A percentile compares a stretch with the other conserved stretches of the same genome.
Evolutionary conservation across 805 yeast species (phyloP).

Genomic region (Saturnispora mendoncae): DNA sequence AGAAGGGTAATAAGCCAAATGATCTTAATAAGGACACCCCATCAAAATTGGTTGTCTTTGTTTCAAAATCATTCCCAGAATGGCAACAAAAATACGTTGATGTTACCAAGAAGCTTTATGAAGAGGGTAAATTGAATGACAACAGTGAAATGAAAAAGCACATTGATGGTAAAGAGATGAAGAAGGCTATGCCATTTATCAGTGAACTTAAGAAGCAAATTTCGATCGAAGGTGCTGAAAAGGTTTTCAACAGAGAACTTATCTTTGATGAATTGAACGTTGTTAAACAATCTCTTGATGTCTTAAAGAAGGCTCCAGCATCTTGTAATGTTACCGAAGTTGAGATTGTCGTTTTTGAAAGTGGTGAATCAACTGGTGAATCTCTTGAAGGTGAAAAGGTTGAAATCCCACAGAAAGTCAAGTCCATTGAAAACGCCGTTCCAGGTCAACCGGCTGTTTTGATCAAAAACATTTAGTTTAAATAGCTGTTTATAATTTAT

Average conservation of each 20-base stretch:
- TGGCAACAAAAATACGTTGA: slow-evolving; percentile 56
- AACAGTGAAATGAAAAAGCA: slow-evolving; percentile 53
- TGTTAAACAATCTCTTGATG: slow-evolving; percentile 45
- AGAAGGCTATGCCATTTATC: slow-evolving; percentile 97
- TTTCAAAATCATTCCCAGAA: slow-evolving; percentile 72
- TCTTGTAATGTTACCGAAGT: slow-evolving; percentile 46
- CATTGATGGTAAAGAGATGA: slow-evolving; percentile 78
- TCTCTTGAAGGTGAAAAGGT: slow-evolving; percentile 66
- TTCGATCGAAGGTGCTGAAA: slow-evolving; percentile 55
- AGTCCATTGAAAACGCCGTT: slow-evolving; percentile 71
- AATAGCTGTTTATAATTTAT: too few species aligned
- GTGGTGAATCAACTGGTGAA: slow-evolving; percentile 54
- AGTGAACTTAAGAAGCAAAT: slow-evolving; percentile 78
- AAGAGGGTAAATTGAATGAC: slow-evolving; percentile 52
- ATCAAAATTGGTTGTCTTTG: slow-evolving; percentile 59
- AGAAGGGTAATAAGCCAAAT: slow-evolving; percentile 73
- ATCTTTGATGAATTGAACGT: slow-evolving; percentile 70
- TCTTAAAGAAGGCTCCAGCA: slow-evolving; percentile 58
- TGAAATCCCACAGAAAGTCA: slow-evolving; percentile 52
- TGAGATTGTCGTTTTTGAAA: slow-evolving; percentile 52
- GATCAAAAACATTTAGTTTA: slow-evolving; percentile 58
- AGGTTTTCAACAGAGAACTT: slow-evolving; percentile 84
- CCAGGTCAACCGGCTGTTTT: slow-evolving; percentile 92
- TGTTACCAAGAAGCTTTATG: slow-evolving; percentile 69
- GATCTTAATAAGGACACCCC: slow-evolving; percentile 73